phyloP scores from a whole-genome alignment of 768 basidiomycete genomes.

The Phanerochaete sordida region DNA sequence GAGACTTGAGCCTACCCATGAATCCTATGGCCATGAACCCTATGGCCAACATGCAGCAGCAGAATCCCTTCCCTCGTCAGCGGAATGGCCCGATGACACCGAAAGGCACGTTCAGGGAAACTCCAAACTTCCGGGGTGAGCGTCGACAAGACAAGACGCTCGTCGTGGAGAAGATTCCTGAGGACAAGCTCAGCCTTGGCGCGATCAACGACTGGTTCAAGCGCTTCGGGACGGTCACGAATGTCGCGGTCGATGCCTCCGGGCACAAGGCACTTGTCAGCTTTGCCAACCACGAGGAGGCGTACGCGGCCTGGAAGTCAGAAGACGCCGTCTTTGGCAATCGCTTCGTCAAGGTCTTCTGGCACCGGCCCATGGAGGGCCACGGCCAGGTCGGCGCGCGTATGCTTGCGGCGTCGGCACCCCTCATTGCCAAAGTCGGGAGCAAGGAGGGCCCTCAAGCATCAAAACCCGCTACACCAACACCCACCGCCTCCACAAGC shows the following conservation, averaged over 20 bases:
- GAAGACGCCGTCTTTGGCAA: slow-evolving; percentile 95
- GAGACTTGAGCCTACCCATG: slow-evolving; percentile 33
- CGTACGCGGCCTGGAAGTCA: slow-evolving; percentile 85
- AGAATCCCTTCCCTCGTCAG: slow-evolving; percentile 25
- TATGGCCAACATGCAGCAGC: slow-evolving; percentile 9
- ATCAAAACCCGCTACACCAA: slow-evolving; percentile 15
- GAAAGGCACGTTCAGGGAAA: slow-evolving; percentile 63
- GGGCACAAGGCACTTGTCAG: slow-evolving; percentile 83
- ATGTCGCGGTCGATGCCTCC: slow-evolving; percentile 79
- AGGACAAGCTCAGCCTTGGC: slow-evolving; percentile 73
- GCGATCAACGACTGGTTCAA: slow-evolving; percentile 87
- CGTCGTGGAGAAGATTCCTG: slow-evolving; percentile 93
- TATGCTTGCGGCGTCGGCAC: slow-evolving; percentile 79
- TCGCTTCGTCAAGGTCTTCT: slow-evolving; percentile 93
- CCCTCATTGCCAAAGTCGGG: slow-evolving; percentile 63
- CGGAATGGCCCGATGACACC: slow-evolving; percentile 39
- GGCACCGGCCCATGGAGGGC: slow-evolving; percentile 92
- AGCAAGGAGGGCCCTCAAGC: slow-evolving; percentile 30
- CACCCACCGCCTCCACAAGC: slow-evolving; percentile 21
- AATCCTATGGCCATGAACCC: slow-evolving; percentile 12
- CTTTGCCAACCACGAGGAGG: slow-evolving; percentile 80
- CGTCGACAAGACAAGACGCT: slow-evolving; percentile 74
- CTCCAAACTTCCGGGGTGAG: slow-evolving; percentile 60
- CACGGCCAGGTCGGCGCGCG: slow-evolving; percentile 78
- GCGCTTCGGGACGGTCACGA: slow-evolving; percentile 88